These are phyloP conservation scores for Triangularia verruculosa DNA, from an alignment of 2,329 filamentous ascomycete species.

Conservation along the genomic window DNA sequence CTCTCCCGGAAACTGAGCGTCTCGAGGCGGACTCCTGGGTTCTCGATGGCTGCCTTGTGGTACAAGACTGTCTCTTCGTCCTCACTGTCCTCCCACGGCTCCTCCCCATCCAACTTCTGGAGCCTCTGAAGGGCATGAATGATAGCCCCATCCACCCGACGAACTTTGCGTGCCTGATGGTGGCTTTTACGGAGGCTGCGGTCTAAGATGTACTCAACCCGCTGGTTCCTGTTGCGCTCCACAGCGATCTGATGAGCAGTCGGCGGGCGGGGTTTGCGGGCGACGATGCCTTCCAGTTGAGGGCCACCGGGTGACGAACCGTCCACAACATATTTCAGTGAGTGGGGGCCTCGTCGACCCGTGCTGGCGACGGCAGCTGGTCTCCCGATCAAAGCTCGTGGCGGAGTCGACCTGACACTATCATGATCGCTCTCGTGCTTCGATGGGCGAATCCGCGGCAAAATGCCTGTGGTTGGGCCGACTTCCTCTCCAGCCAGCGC, in stretches of 20 bases:
- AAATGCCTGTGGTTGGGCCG: conserved; percentile 51
- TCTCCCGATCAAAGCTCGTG: conserved; percentile 35
- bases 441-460: conserved; percentile 61
- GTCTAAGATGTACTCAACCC: conserved; percentile 79
- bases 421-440: conserved; percentile 59
- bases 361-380: conserved; percentile 35
- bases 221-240: conserved; percentile 71
- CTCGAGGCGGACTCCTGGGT: conserved; percentile 17
- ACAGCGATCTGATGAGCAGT: conserved; percentile 81
- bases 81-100: conserved; percentile 62
- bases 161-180: conserved; percentile 57
- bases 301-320: conserved; percentile 57
- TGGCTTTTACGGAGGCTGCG: conserved; percentile 68
- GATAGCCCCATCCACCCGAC: conserved; percentile 64
- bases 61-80: conserved; percentile 47
- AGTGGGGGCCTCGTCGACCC: conserved; percentile 43
- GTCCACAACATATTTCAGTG: conserved; percentile 59
- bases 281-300: conserved; percentile 53
- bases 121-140: conserved; percentile 65
- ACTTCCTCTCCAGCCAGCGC: conserved; percentile 45
- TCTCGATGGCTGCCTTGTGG: conserved; percentile 28
- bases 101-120: conserved; percentile 43
- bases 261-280: conserved; percentile 66
- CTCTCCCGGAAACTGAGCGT: conserved; percentile 49
- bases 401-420: conserved; percentile 52